A percentile compares a stretch with the other conserved stretches of the same genome.
These are phyloP conservation scores for Ophiostoma tasmaniense DNA, from an alignment of 2,329 filamentous ascomycete species.

Conservation along the genomic window DNA sequence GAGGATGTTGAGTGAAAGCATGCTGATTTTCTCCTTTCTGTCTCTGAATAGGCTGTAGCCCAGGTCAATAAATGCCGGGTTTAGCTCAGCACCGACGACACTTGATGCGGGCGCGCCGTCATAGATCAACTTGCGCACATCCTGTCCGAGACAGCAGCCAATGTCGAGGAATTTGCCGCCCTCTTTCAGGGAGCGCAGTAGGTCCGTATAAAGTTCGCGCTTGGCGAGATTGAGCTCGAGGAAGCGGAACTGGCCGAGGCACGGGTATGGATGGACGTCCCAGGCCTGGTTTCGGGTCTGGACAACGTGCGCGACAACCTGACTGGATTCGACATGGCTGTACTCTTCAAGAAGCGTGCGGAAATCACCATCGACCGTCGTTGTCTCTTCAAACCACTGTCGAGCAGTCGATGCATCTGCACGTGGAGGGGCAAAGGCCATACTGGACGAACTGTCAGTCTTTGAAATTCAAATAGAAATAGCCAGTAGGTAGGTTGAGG, in stretches of 20 bases:
- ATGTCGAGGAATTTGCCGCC: conserved; percentile 32
- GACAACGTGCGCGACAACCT: neutral
- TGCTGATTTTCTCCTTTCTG: neutral
- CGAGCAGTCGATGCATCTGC: neutral
- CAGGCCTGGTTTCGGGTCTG: neutral
- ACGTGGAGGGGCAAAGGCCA: neutral
- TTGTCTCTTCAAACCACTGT: neutral
- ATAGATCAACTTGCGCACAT: conserved; percentile 33
- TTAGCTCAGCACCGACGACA: neutral
- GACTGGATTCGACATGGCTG: neutral
- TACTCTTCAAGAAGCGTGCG: neutral
- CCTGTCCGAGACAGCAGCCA: conserved; percentile 36
- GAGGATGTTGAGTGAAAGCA: neutral
- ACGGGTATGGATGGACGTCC: neutral
- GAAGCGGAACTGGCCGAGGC: neutral
- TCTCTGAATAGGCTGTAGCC: neutral
- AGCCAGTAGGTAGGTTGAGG: too few species aligned
- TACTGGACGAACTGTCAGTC: neutral
- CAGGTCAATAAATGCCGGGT: neutral
- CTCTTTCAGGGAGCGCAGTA: neutral
- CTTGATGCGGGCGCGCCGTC: conserved; percentile 25
- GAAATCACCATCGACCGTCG: neutral
- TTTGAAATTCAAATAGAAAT: too few species aligned
- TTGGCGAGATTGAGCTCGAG: neutral
- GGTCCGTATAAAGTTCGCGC: neutral